A percentile compares a stretch with the other conserved stretches of the same genome.
Conservation (phyloP, 2,329 filamentous ascomycete species). For the Ceratocystis cubensis region DNA sequence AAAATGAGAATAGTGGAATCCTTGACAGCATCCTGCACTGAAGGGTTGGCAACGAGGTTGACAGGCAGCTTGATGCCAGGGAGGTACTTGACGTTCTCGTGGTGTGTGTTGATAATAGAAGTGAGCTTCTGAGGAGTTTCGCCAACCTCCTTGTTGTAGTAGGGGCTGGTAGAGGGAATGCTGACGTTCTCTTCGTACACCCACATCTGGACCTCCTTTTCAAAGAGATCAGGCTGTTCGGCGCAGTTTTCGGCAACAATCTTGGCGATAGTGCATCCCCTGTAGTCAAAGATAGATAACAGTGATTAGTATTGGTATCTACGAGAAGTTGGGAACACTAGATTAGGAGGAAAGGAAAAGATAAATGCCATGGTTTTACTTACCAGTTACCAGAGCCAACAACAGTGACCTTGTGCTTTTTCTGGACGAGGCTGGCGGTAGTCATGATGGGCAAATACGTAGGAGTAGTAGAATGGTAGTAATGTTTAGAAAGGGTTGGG, state of each 20-base stretch:
- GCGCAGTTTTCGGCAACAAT: conserved; percentile 88
- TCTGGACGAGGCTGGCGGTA: conserved; percentile 39
- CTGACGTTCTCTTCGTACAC: conserved; percentile 87
- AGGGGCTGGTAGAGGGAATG: conserved; percentile 56
- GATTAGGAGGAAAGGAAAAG: not conserved
- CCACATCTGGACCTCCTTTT: conserved; percentile 94
- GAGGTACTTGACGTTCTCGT: conserved; percentile 98
- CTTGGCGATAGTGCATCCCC: conserved; percentile 95
- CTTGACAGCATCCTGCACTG: conserved; percentile 65
- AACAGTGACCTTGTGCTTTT: conserved; percentile 85
- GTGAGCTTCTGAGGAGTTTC: conserved; percentile 76
- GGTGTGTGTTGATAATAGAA: conserved; percentile 72
- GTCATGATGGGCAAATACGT: conserved; percentile 24
- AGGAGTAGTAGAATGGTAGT: not conserved
- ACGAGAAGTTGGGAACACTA: not conserved
- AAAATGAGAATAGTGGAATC: conserved; percentile 85
- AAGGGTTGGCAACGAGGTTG: conserved; percentile 77
- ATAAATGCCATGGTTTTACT: conserved; percentile 23
- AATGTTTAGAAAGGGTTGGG: conserved; percentile 2
- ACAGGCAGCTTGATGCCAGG: conserved; percentile 70
- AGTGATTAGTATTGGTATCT: not conserved
- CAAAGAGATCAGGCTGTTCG: conserved; percentile 66
- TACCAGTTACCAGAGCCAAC: conserved; percentile 96
- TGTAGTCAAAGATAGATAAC: conserved; percentile 27
- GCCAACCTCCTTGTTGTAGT: conserved; percentile 53